Base-by-base conservation (phyloP, 148 eudicot species). In the Vaccinium corymbosum region DNA sequence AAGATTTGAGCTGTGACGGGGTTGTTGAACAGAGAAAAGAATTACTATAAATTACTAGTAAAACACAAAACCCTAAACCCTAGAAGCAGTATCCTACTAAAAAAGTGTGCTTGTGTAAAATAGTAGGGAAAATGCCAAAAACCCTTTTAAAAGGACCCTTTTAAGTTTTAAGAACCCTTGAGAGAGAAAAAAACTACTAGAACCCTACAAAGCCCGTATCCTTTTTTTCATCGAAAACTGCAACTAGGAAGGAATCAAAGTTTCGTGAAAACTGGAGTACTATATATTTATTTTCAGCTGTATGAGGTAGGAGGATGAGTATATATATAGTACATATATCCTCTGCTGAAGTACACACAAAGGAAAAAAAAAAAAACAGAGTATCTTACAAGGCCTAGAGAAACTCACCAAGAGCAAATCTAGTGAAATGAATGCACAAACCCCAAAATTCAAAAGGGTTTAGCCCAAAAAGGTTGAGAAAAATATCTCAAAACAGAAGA, bases 51-150 rank as follows among this genome's bases (percentile, higher is more conserved):
- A 29, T 55, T 71, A 80, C 85, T 86, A 27, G 27, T 27, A 87
- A 91, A 90, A 89, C 91, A 88, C 90, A 87, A 91, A 90, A 88
- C 91, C 90, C 90, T 81, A 89, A 91, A 92, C 93, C 95, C 89
- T 85, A 81, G 22, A 88, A 81, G 56, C 9, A 78, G 83, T 77
- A 73, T 88, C 80, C 22, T 4, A 53, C 11, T 13, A 82, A 50
- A 81, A 56, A 14, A 49, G 16, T 42, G 1, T 29, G 56, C 7
- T 19, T 4, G 16, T n/a, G 52, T 20, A 51, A 46, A 46, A 64
- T 10, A 10, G 0, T 8, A 25, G 73, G 16, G 38, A 76, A 78
- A 38, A 32, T 7, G 66, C 57, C 66, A n/a, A 61, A 62, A 51
- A 29, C 53, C 19, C 51, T 81, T 76, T 56, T 25, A 81, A 52